Base-by-base conservation (phyloP, 441 rosid species). In the Gossypium aridum region DNA sequence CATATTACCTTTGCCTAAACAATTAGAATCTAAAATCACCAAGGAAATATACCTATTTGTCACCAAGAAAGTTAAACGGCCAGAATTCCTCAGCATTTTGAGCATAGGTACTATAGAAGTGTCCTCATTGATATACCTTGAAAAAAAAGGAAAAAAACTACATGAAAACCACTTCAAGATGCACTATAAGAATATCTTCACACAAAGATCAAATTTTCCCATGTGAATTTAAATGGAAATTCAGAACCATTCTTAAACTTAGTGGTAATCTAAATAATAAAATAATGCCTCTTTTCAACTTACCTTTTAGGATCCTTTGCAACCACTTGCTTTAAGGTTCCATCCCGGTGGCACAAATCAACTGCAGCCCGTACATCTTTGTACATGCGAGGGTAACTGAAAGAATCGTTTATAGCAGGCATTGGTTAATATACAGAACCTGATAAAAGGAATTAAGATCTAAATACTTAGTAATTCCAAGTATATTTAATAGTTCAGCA, bases 271-370 rank as follows among this genome's bases (percentile, higher is more conserved):
- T 45, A 57, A 64, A 3, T 55, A 16, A 54, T 14, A 6, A 12
- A 49, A 16, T 20, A n/a, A 26, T 45, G 69, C 66, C 69, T 25
- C 7, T 51, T 25, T 43, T 10, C 54, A 22, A 34, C 19, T 56
- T 84, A 93, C 99, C 81, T 81, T 83, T 78, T 78, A 62, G 98
- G 99, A 84, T 96, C 91, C 77, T 83, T 80, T 6, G 98, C 98
- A 81, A 96, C 99, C 99, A 92, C 90, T 84, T 86, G 92, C 89
- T 96, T 96, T 73, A 96, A 77, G 73, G 98, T 96, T 83, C 98
- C 99, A 86, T 96, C 99, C 47, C 98, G 97, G 82, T 96, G 99
- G 80, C 99, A 93, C 91, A 96, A 82, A 81, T 96, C 99, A 82
- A 96, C 99, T 28, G 98, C 98, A 62, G 97, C 95, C 74, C 98